These are phyloP conservation scores for Pseudoperonospora humuli DNA, from an alignment of 352 stramenopile genomes.

Conservation along the genomic window DNA sequence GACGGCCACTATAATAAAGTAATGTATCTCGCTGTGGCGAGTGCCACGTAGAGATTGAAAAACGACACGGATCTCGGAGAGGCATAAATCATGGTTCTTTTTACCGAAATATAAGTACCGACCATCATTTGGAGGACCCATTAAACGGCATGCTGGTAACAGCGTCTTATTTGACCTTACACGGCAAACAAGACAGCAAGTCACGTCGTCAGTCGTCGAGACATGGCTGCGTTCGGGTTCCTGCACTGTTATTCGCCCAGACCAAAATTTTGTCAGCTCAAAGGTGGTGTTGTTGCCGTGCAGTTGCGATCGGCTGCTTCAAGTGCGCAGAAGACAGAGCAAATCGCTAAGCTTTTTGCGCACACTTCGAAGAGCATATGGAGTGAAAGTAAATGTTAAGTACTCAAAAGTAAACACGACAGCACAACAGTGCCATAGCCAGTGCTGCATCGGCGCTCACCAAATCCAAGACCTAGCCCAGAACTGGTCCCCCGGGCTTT, in stretches of 20 bases:
- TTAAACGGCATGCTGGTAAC: conserved; percentile 6
- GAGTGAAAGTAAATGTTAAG: no score
- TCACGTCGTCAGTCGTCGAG: conserved; percentile 17
- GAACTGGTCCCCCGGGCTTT: no score
- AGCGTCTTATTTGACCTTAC: neutral
- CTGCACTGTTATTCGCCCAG: conserved; percentile 11
- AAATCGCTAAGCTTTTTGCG: conserved; percentile 11
- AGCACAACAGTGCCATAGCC: no score
- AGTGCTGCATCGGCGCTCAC: no score
- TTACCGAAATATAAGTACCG: neutral
- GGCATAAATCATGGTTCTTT: conserved; percentile 8
- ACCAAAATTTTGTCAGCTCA: conserved; percentile 5
- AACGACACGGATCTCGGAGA: conserved; percentile 3
- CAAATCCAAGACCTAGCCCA: no score
- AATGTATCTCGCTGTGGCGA: neutral
- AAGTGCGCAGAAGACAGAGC: conserved; percentile 6
- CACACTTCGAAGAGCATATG: conserved; percentile 5
- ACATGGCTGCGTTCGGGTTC: conserved; percentile 16
- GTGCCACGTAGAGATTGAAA: neutral
- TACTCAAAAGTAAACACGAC: no score
- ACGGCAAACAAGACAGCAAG: conserved; percentile 13
- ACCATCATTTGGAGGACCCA: conserved; percentile 13
- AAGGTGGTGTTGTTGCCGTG: conserved; percentile 1
- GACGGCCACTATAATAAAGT: neutral
- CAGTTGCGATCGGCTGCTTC: conserved; percentile 8